Percentiles rank a stretch among this genome's conserved stretches.
These are phyloP conservation scores for Rhodotorula sp. DNA, from an alignment of 1,284 basidiomycete species.

Conservation along the genomic window DNA sequence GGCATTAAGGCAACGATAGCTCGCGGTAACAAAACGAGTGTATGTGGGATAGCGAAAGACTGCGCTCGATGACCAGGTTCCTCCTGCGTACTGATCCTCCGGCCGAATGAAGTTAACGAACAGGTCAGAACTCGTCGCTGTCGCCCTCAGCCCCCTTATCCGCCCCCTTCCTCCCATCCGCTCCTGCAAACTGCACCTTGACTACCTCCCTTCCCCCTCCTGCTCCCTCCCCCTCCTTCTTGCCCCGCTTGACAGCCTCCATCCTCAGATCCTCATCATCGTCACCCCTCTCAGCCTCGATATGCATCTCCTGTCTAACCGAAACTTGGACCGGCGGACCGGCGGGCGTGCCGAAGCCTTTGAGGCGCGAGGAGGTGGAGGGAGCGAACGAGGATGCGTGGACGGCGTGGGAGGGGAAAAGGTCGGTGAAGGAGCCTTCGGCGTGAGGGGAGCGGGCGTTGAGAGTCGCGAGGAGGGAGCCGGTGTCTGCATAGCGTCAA, in stretches of 20 bases:
- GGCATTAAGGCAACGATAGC: no score
- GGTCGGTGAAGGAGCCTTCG: not conserved
- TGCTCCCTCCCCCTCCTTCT: no score
- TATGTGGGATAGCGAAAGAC: not conserved
- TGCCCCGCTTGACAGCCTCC: no score
- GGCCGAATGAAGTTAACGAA: no score
- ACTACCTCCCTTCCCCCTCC: not conserved
- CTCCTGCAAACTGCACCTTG: not conserved
- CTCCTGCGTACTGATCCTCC: no score
- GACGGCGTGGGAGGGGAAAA: not conserved
- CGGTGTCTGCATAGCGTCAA: not conserved
- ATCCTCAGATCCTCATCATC: not conserved
- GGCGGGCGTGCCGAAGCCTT: not conserved
- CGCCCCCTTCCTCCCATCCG: not conserved
- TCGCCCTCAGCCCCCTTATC: not conserved
- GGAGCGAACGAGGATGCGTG: not conserved
- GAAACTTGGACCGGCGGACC: not conserved
- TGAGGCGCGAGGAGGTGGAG: not conserved
- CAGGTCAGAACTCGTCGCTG: not conserved
- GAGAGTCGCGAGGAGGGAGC: conserved; percentile 4
- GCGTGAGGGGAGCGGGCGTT: conserved; percentile 5
- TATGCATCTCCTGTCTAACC: not conserved
- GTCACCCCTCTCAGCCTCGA: not conserved
- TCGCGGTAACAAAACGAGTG: not conserved
- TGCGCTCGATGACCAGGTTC: no score